These are phyloP conservation scores for Fusarium subglutinans DNA, from an alignment of 2,329 filamentous ascomycete genomes.

Conservation along the genomic window DNA sequence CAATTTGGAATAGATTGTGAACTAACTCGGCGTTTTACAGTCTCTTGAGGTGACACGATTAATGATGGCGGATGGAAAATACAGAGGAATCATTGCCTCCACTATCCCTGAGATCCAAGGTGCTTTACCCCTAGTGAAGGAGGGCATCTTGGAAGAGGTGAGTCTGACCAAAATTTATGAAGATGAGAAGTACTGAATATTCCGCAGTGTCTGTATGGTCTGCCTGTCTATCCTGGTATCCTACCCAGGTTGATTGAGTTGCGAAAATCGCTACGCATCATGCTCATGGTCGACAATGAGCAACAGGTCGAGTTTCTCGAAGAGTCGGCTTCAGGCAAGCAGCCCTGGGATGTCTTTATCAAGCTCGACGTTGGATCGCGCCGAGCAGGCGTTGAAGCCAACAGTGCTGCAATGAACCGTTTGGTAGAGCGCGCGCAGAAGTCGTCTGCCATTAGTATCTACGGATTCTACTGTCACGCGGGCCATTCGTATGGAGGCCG, in stretches of 20 bases:
- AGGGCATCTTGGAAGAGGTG: slow-evolving; percentile 53
- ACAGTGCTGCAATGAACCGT: slow-evolving; percentile 38
- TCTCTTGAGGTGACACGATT: slow-evolving; percentile 50
- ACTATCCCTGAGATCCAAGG: slow-evolving; percentile 54
- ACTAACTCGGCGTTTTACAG: slow-evolving; percentile 29
- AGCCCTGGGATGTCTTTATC: slow-evolving; percentile 49
- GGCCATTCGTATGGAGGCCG: slow-evolving; percentile 50
- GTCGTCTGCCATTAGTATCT: slow-evolving; percentile 44
- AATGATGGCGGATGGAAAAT: slow-evolving; percentile 52
- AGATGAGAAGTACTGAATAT: background rate
- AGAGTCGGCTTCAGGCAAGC: slow-evolving; percentile 8
- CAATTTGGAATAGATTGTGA: too few species aligned
- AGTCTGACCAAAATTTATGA: background rate
- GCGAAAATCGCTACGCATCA: slow-evolving; percentile 43
- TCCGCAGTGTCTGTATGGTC: slow-evolving; percentile 49
- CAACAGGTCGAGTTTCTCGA: slow-evolving; percentile 47
- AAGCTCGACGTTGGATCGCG: slow-evolving; percentile 51
- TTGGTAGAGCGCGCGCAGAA: slow-evolving; percentile 43
- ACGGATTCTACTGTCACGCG: slow-evolving; percentile 52
- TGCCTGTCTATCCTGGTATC: slow-evolving; percentile 51
- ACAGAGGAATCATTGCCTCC: slow-evolving; percentile 52
- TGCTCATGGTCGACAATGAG: slow-evolving; percentile 51
- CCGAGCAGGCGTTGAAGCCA: slow-evolving; percentile 46
- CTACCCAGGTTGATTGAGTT: slow-evolving; percentile 45
- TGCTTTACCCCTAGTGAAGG: slow-evolving; percentile 49